Base-by-base conservation (phyloP, 495 filamentous ascomycete genomes). In the Aeminium ludgeri region DNA sequence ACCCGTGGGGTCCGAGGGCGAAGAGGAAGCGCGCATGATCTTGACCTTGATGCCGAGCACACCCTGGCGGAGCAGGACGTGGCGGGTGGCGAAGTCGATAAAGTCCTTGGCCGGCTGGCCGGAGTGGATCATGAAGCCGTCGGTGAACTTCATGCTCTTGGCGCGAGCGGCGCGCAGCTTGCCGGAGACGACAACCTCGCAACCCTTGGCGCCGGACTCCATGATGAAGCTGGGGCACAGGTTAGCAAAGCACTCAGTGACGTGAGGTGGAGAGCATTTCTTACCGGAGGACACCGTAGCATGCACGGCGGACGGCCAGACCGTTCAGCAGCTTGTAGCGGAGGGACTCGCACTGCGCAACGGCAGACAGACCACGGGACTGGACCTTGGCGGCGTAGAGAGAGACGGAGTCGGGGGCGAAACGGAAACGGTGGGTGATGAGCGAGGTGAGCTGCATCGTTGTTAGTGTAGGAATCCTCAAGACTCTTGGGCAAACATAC, bases 121-220 rank as follows among this genome's bases (percentile, higher is more conserved):
- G 60, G 89, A 96, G 82, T 97, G 89, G 73, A 97, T 97, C 89
- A 97, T 97, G 84, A 97, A 97, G 59, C 89, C 89, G 64, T 97
- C 89, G 62, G 89, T 97, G 78, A 97, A 97, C 77, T 97, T 97
- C 89, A 97, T 97, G 72, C 75, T 82, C 82, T 97, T 97, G 62
- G 89, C 89, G 73, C 89, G 82, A 55, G 89, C 89, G 66, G 89
- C 89, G 58, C 89, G 78, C 50, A 97, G 81, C 75, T 97, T 97
- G 64, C 89, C 89, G 57, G 84, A 92, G 47, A 97, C 89, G 55
- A 97, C 89, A 52, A 97, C 89, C 73, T 97, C 89, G 63, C 89
- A 97, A 62, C 89, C 89, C 80, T 97, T 97, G 59, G 89, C 89
- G 62, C 89, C 89, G 55, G 68, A 77, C 80, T 97, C 89, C 89